Percentiles rank a stretch among this genome's conserved stretches.
These are phyloP conservation scores for Boletus insuetus DNA, from an alignment of 768 basidiomycete species.

Conservation along the genomic window DNA sequence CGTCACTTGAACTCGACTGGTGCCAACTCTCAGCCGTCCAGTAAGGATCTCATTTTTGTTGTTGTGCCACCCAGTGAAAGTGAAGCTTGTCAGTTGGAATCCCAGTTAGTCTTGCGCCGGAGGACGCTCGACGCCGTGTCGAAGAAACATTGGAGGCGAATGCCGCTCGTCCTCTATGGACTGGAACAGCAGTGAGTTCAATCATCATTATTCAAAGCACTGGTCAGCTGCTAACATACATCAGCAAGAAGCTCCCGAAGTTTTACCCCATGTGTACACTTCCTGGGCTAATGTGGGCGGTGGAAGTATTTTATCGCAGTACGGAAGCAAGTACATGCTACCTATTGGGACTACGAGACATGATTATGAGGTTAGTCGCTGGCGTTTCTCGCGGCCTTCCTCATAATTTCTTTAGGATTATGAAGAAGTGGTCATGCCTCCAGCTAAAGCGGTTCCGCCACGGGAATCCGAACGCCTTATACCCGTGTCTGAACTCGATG, in stretches of 20 bases:
- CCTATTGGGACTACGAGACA: constrained; percentile 78
- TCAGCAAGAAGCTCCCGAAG: constrained; percentile 54
- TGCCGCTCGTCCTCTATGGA: constrained; percentile 64
- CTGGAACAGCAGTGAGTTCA: constrained; percentile 47
- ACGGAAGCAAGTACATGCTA: constrained; percentile 75
- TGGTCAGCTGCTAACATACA: constrained; percentile 7
- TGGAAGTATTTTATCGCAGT: constrained; percentile 58
- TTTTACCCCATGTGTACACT: constrained; percentile 88
- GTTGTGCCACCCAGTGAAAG: neutral
- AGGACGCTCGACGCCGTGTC: constrained; percentile 59
- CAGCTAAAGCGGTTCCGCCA: constrained; percentile 74
- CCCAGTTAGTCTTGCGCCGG: constrained; percentile 34
- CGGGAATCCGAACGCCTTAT: constrained; percentile 69
- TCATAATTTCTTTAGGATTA: constrained; percentile 54
- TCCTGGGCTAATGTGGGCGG: constrained; percentile 57
- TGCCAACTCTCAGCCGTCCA: neutral
- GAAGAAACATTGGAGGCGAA: constrained; percentile 59
- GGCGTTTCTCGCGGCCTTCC: neutral
- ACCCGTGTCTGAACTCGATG: constrained; percentile 68
- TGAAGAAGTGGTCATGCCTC: constrained; percentile 89
- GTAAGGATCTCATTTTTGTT: constrained; percentile 5
- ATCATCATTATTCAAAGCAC: neutral
- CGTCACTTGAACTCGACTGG: neutral
- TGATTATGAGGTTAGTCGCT: constrained; percentile 56
- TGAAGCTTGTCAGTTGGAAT: neutral